Evolutionary conservation across 805 yeast genomes (phyloP), one percentile per base, ranked within the genome.

Genomic region (Jamesozyma lodderae): DNA sequence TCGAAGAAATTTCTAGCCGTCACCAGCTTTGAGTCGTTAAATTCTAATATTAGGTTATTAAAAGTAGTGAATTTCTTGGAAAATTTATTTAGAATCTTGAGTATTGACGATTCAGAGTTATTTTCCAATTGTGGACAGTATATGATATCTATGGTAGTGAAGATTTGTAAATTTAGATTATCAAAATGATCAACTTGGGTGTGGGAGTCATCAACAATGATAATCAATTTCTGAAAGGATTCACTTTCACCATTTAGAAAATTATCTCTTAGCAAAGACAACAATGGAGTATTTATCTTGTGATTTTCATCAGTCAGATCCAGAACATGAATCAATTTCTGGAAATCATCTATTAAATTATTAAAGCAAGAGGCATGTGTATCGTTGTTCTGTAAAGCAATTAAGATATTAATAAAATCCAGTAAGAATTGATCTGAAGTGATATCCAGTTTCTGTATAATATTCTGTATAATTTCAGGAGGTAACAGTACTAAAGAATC

Each of bases 1-100:
- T 50, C 55, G 31, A 49, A 47, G 22, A 49, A 30, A 9, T 37
- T 36, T 29, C 35, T 38, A 14, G 25, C 34, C 6, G 35, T 32
- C 3, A 33, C 16, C 6, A 42, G 4, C 16, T 24, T 30, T 8
- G 31, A 13, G 4, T 33, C 18, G n/a, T 26, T 21, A 17, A 40
- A 35, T 22, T 42, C 44, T 11, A 44, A 19, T 15, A 42, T 42
- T 17, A 44, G 26, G 40, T 38, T 35, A 23, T 38, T 41, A 13
- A 42, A 39, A 14, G 14, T 26, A 15, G 7, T 27, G 9, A 36
- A 35, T 17, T 25, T 8, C 4, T 17, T 19, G 3, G 10, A 11
- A 13, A 37, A 31, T 7, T 20, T 6, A 13, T 10, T 26, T 15
- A 37, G n/a, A 8, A 37, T 11, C 15, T 24, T 15, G 4, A 31